Percentiles rank a stretch among this genome's conserved stretches.
phyloP scores from a whole-genome alignment of 148 eudicot species.

The Heliamphora exappendiculata region DNA sequence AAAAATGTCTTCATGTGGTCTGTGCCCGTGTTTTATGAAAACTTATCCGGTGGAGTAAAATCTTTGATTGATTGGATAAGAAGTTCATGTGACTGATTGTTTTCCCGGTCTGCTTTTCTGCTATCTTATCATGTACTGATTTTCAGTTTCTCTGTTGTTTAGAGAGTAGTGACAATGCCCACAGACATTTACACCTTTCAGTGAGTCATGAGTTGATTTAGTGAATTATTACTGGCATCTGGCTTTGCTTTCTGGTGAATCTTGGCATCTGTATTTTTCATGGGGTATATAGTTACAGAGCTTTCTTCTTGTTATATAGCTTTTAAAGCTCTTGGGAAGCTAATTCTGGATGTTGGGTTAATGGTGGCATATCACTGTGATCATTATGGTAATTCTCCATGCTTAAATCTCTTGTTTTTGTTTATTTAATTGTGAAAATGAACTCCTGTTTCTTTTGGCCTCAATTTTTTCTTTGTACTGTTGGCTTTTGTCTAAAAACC shows the following conservation, averaged over 20 bases:
- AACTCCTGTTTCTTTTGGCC: neutral
- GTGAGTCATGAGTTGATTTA: neutral
- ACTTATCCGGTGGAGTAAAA: neutral
- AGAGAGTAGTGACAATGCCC: neutral
- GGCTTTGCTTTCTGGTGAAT: neutral
- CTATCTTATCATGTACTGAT: neutral
- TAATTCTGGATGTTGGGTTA: constrained; percentile 81
- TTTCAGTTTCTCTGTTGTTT: neutral
- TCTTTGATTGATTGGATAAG: too few relatives aligned
- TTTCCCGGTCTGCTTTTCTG: neutral
- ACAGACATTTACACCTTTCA: neutral
- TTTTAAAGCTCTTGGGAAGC: constrained; percentile 83
- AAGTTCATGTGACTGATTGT: too few relatives aligned
- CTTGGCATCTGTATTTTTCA: constrained; percentile 1
- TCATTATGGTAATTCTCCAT: constrained; percentile 49
- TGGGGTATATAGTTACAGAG: neutral
- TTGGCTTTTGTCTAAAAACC: neutral
- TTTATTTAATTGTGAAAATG: neutral
- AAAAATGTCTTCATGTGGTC: neutral
- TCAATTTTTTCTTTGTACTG: constrained; percentile 2
- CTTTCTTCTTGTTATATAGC: constrained; percentile 34
- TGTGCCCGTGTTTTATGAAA: neutral
- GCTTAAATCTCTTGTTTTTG: neutral
- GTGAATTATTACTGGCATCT: neutral
- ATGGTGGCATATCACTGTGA: constrained; percentile 90